Evolutionary conservation across 192 early-diverging fungal species (phyloP), one percentile per base, ranked within the genome.

Genomic region (Coemansia sp.): DNA sequence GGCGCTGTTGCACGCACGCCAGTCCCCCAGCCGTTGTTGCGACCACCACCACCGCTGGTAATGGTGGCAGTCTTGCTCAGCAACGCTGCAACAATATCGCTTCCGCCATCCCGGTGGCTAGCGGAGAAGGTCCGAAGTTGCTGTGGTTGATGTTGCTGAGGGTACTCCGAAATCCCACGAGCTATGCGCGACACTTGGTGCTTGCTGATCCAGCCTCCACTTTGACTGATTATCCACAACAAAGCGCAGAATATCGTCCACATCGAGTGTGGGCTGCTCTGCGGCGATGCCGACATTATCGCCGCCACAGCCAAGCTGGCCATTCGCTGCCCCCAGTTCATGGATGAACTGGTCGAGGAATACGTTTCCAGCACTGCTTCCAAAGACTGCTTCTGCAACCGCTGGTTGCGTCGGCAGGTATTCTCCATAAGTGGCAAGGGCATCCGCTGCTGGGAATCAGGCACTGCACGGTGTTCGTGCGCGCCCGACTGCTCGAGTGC

Each of bases 381-480:
- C 61, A 68, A 75, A 76, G 79, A 72, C 74, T 67, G 79, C 68
- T n/a, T 50, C 19, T 38, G 66, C 66, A 46, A 73, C 54, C 44
- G 71, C 61, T 61, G 71, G 67, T 58, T 74, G 74, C 68, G 78
- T 25, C 25, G 51, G 65, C 63, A 73, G 65, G 74, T 75, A 82
- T 74, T 82, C 79, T 76, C 74, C 79, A 60, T 74, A 82, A 38
- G 60, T 68, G 70, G 69, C 74, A 82, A 82, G 68, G 79, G 70
- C 79, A 50, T 82, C 79, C 79, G 79, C 79, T 82, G 79, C 79
- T 82, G 79, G 76, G 79, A 82, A 82, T 76, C 79, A 69, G 74
- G 63, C 74, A 45, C 44, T 2, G 70, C 76, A 79, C 76, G 69
- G 44, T 63, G 69, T 68, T 71, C 69, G 65, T 76, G 79, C 44